A percentile compares a stretch with the other conserved stretches of the same genome.
These are phyloP conservation scores for Eutrema yunnanense DNA, from an alignment of 345 rosid species.

Conservation along the genomic window DNA sequence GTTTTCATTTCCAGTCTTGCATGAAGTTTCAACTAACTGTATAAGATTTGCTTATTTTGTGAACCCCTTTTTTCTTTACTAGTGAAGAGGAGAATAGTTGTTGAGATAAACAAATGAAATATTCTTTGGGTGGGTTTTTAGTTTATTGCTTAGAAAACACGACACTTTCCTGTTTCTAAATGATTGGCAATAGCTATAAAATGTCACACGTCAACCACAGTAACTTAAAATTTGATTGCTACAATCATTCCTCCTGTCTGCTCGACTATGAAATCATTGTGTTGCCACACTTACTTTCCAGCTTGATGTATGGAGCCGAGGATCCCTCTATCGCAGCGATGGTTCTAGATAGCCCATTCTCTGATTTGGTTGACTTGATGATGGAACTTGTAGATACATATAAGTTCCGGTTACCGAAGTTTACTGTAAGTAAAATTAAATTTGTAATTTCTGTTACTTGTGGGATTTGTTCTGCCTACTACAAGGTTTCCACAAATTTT, in stretches of 20 bases:
- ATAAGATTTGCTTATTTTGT: no score
- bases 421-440: slow-evolving; percentile 55
- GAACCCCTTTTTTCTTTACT: no score
- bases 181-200: neutral
- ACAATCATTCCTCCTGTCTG: neutral
- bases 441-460: neutral
- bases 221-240: neutral
- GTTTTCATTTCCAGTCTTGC: slow-evolving; percentile 11
- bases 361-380: slow-evolving; percentile 93
- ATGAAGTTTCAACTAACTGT: neutral
- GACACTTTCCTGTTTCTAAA: neutral
- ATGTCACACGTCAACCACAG: neutral
- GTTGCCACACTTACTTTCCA: slow-evolving; percentile 28
- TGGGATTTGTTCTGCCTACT: neutral
- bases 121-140: no score
- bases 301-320: slow-evolving; percentile 92
- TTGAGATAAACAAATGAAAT: no score
- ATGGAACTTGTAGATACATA: slow-evolving; percentile 93
- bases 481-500: neutral
- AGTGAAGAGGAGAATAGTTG: no score
- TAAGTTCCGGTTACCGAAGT: slow-evolving; percentile 77
- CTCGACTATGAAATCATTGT: neutral
- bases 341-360: slow-evolving; percentile 94
- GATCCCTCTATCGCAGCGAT: slow-evolving; percentile 96
- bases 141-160: neutral